These are phyloP conservation scores for Erysimum pusillum DNA, from an alignment of 441 rosid species.

Conservation along the genomic window DNA sequence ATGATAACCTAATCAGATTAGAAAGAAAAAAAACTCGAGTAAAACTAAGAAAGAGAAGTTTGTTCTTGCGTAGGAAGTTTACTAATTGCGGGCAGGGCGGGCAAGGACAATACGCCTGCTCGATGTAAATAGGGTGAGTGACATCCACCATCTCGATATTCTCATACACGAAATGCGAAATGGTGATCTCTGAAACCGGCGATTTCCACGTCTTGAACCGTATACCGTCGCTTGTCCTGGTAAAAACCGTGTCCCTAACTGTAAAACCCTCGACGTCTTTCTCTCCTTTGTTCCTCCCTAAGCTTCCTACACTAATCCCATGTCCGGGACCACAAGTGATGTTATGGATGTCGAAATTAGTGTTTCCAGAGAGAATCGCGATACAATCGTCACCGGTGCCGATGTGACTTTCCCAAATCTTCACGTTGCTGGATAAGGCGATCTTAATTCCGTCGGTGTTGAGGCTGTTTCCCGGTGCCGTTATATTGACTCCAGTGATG, in stretches of 20 bases:
- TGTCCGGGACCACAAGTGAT: conserved; percentile 43
- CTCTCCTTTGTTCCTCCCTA: conserved; percentile 35
- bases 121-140: conserved; percentile 45
- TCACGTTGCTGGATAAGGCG: background rate
- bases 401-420: background rate
- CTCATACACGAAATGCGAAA: conserved; percentile 49
- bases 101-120: too few species aligned
- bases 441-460: background rate
- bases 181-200: conserved; percentile 48
- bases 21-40: background rate
- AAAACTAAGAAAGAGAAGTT: too few species aligned
- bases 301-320: conserved; percentile 46
- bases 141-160: conserved; percentile 52
- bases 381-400: too few species aligned
- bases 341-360: conserved; percentile 25
- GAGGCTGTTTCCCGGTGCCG: background rate
- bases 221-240: conserved; percentile 35
- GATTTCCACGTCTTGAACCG: conserved; percentile 50
- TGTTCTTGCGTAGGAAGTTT: too few species aligned
- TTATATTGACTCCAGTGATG: background rate
- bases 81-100: too few species aligned
- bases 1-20: background rate
- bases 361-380: background rate
- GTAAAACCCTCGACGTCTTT: conserved; percentile 15
- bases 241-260: conserved; percentile 36